phyloP scores from a whole-genome alignment of 2,329 filamentous ascomycete species.

The Paecilomyces sp. region DNA sequence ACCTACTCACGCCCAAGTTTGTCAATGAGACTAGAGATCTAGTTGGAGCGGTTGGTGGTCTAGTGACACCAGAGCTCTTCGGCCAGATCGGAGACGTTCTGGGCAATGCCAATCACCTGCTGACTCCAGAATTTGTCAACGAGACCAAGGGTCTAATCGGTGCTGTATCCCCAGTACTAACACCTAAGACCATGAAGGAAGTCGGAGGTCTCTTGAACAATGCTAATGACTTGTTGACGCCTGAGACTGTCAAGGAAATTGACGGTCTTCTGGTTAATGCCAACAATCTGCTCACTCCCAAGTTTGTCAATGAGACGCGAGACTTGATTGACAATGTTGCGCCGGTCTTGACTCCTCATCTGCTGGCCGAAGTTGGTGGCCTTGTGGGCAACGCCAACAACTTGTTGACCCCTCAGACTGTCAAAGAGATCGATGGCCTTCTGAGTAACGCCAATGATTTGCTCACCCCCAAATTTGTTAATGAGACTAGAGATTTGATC shows the following conservation, averaged over 20 bases:
- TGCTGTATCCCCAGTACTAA: slow-evolving; percentile 16
- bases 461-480: slow-evolving; percentile 21
- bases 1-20: neutral
- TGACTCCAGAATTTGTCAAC: slow-evolving; percentile 18
- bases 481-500: slow-evolving; percentile 16
- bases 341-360: slow-evolving; percentile 15
- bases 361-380: slow-evolving; percentile 16
- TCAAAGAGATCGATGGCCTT: slow-evolving; percentile 17
- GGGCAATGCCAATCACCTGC: slow-evolving; percentile 14
- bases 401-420: slow-evolving; percentile 20
- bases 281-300: slow-evolving; percentile 23
- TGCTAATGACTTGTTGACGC: slow-evolving; percentile 15
- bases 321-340: slow-evolving; percentile 14
- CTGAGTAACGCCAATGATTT: slow-evolving; percentile 20
- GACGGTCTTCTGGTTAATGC: slow-evolving; percentile 14
- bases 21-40: neutral
- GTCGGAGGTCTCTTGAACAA: slow-evolving; percentile 12
- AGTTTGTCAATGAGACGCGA: slow-evolving; percentile 20
- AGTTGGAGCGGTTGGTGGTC: neutral
- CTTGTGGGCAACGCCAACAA: slow-evolving; percentile 19
- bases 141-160: slow-evolving; percentile 13
- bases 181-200: slow-evolving; percentile 16
- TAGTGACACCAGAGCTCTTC: slow-evolving; percentile 1
- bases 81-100: slow-evolving; percentile 2
- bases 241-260: slow-evolving; percentile 13